A percentile compares a stretch with the other conserved stretches of the same genome.
phyloP scores from a whole-genome alignment of 805 yeast genomes.

The Candida yuanshanica region DNA sequence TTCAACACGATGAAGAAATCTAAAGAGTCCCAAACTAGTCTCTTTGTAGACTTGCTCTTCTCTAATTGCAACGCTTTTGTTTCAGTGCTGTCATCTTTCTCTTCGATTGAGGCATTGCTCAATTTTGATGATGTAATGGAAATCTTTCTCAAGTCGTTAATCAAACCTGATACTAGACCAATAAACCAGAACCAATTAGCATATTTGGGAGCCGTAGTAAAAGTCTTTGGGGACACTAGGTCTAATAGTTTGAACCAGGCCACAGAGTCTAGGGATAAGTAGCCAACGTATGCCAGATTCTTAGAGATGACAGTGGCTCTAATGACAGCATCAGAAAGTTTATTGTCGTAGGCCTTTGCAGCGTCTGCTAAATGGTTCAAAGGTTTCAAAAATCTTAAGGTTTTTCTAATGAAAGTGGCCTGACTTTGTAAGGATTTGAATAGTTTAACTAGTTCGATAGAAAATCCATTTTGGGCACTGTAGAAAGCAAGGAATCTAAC shows the following conservation, averaged over 20 bases:
- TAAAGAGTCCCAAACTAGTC: conserved; percentile 67
- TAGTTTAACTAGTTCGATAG: conserved; percentile 39
- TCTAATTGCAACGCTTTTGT: conserved; percentile 37
- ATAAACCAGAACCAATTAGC: conserved; percentile 74
- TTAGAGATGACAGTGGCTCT: conserved; percentile 48
- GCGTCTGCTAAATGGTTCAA: conserved; percentile 67
- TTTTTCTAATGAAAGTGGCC: conserved; percentile 70
- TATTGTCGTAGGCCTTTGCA: conserved; percentile 59
- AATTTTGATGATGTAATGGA: conserved; percentile 31
- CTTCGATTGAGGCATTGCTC: conserved; percentile 21
- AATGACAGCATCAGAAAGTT: conserved; percentile 54
- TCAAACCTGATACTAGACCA: conserved; percentile 59
- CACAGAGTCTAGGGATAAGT: conserved; percentile 57
- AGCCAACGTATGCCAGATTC: conserved; percentile 57
- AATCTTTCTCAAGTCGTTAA: conserved; percentile 51
- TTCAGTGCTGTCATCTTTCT: conserved; percentile 32
- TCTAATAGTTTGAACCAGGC: conserved; percentile 54
- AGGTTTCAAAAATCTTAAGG: conserved; percentile 80
- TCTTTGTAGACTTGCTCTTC: conserved; percentile 47
- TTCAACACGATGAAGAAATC: conserved; percentile 75
- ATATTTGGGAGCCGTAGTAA: conserved; percentile 45
- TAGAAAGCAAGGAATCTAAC: conserved; percentile 67
- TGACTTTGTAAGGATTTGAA: conserved; percentile 55
- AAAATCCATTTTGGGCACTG: conserved; percentile 49
- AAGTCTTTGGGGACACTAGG: conserved; percentile 42